A percentile compares a stretch with the other conserved stretches of the same genome.
Evolutionary conservation across 306 rosid genomes (phyloP).

Genomic region (Rubus idaeus): DNA sequence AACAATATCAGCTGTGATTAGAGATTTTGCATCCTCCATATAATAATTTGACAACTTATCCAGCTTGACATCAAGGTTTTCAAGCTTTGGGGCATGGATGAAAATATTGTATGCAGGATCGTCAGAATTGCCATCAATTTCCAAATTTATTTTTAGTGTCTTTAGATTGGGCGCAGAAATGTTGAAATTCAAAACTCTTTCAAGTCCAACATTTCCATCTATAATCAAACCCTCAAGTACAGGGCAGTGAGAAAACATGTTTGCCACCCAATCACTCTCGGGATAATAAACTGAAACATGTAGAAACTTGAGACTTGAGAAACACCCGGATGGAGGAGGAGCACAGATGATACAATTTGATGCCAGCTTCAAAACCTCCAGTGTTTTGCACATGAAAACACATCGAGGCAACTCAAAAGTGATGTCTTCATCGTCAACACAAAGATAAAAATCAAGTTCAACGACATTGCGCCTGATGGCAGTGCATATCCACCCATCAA

Average conservation of each 20-base stretch:
- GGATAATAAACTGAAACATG: neutral
- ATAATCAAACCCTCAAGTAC: neutral
- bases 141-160: neutral
- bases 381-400: neutral
- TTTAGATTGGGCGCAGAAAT: neutral
- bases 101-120: neutral
- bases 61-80: neutral
- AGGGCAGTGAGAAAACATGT: neutral
- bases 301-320: neutral
- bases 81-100: neutral
- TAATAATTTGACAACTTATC: neutral
- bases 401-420: neutral
- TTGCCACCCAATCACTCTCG: neutral
- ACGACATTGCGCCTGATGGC: constrained; percentile 1
- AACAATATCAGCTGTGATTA: neutral
- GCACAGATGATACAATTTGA: neutral
- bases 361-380: neutral
- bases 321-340: neutral
- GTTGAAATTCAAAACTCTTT: neutral
- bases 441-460: neutral
- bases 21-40: neutral
- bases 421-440: neutral
- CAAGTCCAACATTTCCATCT: neutral
- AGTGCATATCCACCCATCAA: neutral
- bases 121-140: too few relatives aligned